phyloP scores from a whole-genome alignment of 805 yeast genomes.

The Barnettozyma botsteinii region DNA sequence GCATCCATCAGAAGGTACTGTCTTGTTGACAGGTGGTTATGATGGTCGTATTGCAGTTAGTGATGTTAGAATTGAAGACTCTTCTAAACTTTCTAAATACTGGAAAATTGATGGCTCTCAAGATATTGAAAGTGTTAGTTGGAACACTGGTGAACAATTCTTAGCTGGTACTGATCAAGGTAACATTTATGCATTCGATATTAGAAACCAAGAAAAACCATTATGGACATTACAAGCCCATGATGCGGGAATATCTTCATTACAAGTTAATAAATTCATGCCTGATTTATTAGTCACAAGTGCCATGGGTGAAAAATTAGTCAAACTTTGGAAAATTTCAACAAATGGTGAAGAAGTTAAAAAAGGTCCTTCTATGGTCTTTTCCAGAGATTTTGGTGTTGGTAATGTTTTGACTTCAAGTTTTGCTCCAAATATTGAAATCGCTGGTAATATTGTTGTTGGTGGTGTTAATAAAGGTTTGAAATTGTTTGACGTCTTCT shows the following conservation, averaged over 20 bases:
- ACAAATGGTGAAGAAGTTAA: conserved; percentile 17
- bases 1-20: conserved; percentile 64
- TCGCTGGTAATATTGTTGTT: conserved; percentile 73
- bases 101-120: conserved; percentile 67
- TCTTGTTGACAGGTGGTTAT: conserved; percentile 87
- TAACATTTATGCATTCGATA: conserved; percentile 82
- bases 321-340: conserved; percentile 84
- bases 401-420: conserved; percentile 83
- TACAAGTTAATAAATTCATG: conserved; percentile 60
- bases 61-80: conserved; percentile 76
- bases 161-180: conserved; percentile 92
- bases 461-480: conserved; percentile 85
- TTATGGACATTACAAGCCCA: conserved; percentile 97
- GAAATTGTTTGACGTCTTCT: conserved; percentile 89
- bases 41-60: conserved; percentile 77
- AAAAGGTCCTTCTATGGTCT: conserved; percentile 73
- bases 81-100: conserved; percentile 49
- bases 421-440: conserved; percentile 84
- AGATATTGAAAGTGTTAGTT: conserved; percentile 77
- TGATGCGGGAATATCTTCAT: conserved; percentile 84
- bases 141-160: conserved; percentile 58
- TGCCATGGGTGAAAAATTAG: conserved; percentile 83
- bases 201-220: conserved; percentile 60
- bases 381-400: conserved; percentile 87
- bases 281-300: conserved; percentile 78